Conservation (phyloP, 1,284 basidiomycete genomes). For the Marasmius tenuissimus region DNA sequence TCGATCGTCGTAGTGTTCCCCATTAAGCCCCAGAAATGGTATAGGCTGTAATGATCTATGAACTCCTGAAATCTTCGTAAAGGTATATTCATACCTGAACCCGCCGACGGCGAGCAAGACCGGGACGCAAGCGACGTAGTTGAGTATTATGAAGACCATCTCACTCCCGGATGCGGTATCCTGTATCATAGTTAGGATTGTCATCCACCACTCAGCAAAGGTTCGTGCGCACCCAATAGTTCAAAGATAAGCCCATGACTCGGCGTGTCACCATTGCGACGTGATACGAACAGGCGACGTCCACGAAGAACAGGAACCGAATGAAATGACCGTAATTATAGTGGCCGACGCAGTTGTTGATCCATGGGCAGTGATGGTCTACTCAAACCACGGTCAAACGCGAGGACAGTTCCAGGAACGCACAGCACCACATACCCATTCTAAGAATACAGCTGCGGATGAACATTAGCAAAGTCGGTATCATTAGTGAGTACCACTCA, state of each 20-base stretch:
- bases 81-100: constrained; percentile 58
- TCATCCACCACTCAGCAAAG: neutral
- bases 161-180: constrained; percentile 69
- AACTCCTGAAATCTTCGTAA: neutral
- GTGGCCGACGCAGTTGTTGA: constrained; percentile 89
- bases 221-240: constrained; percentile 52
- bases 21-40: constrained; percentile 83
- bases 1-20: constrained; percentile 96
- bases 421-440: constrained; percentile 58
- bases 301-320: constrained; percentile 90
- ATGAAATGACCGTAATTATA: constrained; percentile 90
- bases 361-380: constrained; percentile 94
- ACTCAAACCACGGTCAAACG: constrained; percentile 6
- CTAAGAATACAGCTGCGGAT: constrained; percentile 69
- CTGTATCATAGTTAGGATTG: constrained; percentile 36
- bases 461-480: neutral
- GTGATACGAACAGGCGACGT: constrained; percentile 86
- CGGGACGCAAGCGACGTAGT: constrained; percentile 84
- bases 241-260: constrained; percentile 46
- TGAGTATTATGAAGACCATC: constrained; percentile 84
- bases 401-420: neutral
- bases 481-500: neutral
- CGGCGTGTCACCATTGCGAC: constrained; percentile 73
- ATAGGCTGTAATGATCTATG: constrained; percentile 54
- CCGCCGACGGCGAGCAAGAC: constrained; percentile 85